Base-by-base conservation (phyloP, 208 protist genomes). In the Acanthamoeba castellanii region DNA sequence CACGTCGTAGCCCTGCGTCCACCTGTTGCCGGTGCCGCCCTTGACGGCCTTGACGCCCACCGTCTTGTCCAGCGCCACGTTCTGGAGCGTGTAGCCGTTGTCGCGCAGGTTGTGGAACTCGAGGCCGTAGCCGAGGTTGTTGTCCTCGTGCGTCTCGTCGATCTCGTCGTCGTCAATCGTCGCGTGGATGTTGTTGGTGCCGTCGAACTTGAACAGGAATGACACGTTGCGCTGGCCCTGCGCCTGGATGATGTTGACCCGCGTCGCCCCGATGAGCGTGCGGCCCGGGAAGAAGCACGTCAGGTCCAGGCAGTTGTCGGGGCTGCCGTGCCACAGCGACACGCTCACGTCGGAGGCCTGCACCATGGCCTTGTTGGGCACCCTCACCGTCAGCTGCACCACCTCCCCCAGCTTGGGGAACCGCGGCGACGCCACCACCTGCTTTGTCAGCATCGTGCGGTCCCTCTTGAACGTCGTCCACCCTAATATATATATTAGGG, bases 161-260 rank as follows among this genome's bases (percentile, higher is more conserved):
- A 52, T 30, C 22, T 84, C 42, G 42, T 20, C 47, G 14, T 55
- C 76, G 13, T 84, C 76, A 0, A 84, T 1, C 22, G 76, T 84
- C 0, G 47, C 37, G 37, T 84, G 37, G 47, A 84, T 47, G 76
- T 55, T 37, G 76, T 47, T 84, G 45, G 22, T 57, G 42, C 42
- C 76, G 76, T 52, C 37, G 42, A 2, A 52, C 72, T 81, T 81
- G 76, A 84, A 84, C 76, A 55, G 30, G 22, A 84, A 84, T 7
- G 16, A 16, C 0, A 55, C 42, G 20, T 47, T 45, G 22, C 42
- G 37, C 47, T 84, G 37, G 0, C 30, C 45, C 76, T 47, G 42
- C 0, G 42, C 37, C 76, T 22, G 76, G 13, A 81, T 47, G 32
- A 81, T 59, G 55, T 59, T 59, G 55, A 59, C 8, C 8, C 14